Evolutionary conservation across 495 filamentous ascomycete genomes (phyloP).

Genomic region (Extremus antarcticus): DNA sequence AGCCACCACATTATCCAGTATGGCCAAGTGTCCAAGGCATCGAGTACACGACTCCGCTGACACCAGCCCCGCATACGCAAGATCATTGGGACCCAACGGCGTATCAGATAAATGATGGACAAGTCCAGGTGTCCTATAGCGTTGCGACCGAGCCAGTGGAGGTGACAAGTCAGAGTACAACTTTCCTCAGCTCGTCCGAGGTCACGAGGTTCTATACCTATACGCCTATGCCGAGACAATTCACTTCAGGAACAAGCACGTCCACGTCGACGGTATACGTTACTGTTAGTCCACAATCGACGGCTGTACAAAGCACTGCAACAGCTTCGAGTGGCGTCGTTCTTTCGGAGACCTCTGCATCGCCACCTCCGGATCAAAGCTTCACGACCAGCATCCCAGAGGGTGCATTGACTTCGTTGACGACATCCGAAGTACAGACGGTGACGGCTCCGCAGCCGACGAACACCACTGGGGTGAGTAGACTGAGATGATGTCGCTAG

Average conservation of each 20-base stretch:
- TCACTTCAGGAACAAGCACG: not conserved
- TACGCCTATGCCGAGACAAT: not conserved
- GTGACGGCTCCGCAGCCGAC: slow-evolving; percentile 1
- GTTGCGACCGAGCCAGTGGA: not conserved
- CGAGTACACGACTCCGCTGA: not conserved
- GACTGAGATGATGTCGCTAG: not conserved
- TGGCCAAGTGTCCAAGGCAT: not conserved
- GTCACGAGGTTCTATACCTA: not conserved
- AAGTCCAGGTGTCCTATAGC: not conserved
- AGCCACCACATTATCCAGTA: not conserved
- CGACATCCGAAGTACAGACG: slow-evolving; percentile 16
- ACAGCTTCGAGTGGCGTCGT: not conserved
- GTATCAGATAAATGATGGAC: not conserved
- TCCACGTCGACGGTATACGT: not conserved
- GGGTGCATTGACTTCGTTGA: slow-evolving; percentile 10
- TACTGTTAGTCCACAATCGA: not conserved
- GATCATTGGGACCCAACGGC: not conserved
- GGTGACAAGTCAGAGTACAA: not conserved
- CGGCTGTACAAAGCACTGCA: not conserved
- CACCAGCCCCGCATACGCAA: not conserved
- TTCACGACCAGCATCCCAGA: slow-evolving; percentile 11
- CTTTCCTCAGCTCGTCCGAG: not conserved
- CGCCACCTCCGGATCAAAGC: not conserved
- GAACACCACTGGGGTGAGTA: slow-evolving; percentile 7
- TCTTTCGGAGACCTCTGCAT: not conserved